These are phyloP conservation scores for Venturia effusa DNA, from an alignment of 2,329 filamentous ascomycete species.

Conservation along the genomic window DNA sequence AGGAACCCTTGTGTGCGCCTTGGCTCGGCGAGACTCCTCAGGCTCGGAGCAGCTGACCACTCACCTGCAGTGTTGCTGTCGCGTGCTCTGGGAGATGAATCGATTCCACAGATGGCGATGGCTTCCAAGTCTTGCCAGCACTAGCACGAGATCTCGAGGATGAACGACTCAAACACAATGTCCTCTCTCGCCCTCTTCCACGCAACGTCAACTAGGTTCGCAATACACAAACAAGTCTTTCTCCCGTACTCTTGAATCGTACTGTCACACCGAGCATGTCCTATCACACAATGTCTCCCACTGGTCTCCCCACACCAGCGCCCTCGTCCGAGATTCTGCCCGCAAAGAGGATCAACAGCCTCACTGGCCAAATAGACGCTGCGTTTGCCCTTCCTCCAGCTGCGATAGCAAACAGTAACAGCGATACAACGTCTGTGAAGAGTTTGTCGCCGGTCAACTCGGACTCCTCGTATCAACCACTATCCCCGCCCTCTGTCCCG, in stretches of 20 bases:
- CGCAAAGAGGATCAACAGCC: not conserved
- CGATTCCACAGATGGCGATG: not conserved
- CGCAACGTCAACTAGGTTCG: not conserved
- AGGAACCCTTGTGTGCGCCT: not conserved
- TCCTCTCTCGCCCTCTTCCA: not conserved
- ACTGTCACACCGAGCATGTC: not conserved
- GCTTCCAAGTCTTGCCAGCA: not conserved
- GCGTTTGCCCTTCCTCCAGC: slow-evolving; percentile 11
- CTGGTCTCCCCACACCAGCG: slow-evolving; percentile 8
- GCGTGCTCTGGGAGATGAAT: not conserved
- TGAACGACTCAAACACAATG: not conserved
- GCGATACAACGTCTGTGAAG: not conserved
- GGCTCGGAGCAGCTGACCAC: not conserved
- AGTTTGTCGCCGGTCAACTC: slow-evolving; percentile 8
- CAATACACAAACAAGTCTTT: not conserved
- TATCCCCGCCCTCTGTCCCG: slow-evolving; percentile 4
- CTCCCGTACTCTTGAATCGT: not conserved
- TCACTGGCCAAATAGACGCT: slow-evolving; percentile 6
- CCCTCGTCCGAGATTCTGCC: slow-evolving; percentile 11
- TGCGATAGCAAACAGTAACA: slow-evolving; percentile 5
- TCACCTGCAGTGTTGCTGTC: not conserved
- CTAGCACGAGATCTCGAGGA: not conserved
- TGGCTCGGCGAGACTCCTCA: not conserved
- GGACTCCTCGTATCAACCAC: slow-evolving; percentile 8
- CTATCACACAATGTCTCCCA: not conserved